Evolutionary conservation across 345 rosid genomes (phyloP).

Genomic region (Lepidium aucheri): DNA sequence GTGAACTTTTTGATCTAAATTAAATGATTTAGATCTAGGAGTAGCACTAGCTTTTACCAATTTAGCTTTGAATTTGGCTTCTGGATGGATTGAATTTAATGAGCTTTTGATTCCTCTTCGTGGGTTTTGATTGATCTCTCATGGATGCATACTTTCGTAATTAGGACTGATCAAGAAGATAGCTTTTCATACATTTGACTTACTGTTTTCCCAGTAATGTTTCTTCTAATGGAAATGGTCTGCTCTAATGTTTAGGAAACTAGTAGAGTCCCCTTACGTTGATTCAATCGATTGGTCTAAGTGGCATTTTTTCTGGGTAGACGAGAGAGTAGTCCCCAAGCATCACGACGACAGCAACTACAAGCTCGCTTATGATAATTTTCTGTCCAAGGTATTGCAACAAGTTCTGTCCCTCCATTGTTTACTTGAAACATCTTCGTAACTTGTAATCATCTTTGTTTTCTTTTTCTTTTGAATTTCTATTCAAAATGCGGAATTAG

Average conservation of each 20-base stretch:
- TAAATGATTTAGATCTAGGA: neutral
- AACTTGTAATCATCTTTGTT: neutral
- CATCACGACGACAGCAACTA: constrained; percentile 83
- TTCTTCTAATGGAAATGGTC: neutral
- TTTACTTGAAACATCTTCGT: neutral
- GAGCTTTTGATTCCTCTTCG: neutral
- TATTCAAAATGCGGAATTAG: neutral
- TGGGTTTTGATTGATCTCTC: neutral
- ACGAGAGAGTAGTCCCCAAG: constrained; percentile 90
- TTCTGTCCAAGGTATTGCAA: constrained; percentile 57
- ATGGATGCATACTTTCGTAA: neutral
- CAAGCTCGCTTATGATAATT: constrained; percentile 63
- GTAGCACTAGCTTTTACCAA: neutral
- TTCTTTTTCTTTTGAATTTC: neutral
- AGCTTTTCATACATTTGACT: neutral
- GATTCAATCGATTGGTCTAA: constrained; percentile 78
- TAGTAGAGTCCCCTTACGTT: constrained; percentile 48
- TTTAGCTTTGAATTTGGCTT: neutral
- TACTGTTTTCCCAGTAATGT: neutral
- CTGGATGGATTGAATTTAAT: neutral
- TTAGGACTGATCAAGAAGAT: neutral
- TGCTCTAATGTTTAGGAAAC: constrained; percentile 39
- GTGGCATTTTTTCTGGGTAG: constrained; percentile 94
- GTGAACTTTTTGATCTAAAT: neutral
- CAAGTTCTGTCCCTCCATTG: neutral